Evolutionary conservation across 2,329 filamentous ascomycete genomes (phyloP), one percentile per base, ranked within the genome.

Genomic region (Trichoderma simmonsii): DNA sequence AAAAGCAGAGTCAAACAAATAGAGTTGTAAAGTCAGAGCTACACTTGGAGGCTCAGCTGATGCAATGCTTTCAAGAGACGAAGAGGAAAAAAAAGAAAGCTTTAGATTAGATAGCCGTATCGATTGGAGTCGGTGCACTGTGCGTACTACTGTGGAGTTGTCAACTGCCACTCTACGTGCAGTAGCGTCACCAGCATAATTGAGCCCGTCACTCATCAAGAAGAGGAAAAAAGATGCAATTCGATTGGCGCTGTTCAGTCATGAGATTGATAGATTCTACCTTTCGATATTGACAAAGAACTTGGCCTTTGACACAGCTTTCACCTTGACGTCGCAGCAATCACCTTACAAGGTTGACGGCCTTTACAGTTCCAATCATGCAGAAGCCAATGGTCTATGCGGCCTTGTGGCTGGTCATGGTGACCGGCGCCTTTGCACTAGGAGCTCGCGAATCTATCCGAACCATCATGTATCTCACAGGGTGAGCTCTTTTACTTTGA

Each of bases 401-500:
- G 18, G 43, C 63, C 18, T 36, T 70, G 11, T 74, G 69, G 72
- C 36, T 74, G 15, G n/a, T 73, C 9, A 39, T 72, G 34, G 43
- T 26, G 15, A 59, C 67, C 6, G 26, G 62, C 32, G 34, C 61
- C 32, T 24, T 48, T 51, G 56, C 71, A 9, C 59, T 63, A 3
- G 34, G 7, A 4, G 3, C 18, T 56, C 59, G 62, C 24, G 71
- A 74, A 54, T 59, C 75, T 56, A 71, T 76, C 21, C 77, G 79
- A 57, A 84, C 81, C 60, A 75, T 86, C 71, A 85, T 86, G 83
- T 87, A 87, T 75, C 79, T 87, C 61, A 87, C 85, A 1, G 85
- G 86, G 85, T 85, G 73, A 74, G 78, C 75, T 26, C n/a, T 9
- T 60, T 30, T 21, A 24, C n/a, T n/a, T 26, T 7, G 21, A 6